phyloP scores from a whole-genome alignment of 2,329 filamentous ascomycete species.

The Davidsoniella virescens region DNA sequence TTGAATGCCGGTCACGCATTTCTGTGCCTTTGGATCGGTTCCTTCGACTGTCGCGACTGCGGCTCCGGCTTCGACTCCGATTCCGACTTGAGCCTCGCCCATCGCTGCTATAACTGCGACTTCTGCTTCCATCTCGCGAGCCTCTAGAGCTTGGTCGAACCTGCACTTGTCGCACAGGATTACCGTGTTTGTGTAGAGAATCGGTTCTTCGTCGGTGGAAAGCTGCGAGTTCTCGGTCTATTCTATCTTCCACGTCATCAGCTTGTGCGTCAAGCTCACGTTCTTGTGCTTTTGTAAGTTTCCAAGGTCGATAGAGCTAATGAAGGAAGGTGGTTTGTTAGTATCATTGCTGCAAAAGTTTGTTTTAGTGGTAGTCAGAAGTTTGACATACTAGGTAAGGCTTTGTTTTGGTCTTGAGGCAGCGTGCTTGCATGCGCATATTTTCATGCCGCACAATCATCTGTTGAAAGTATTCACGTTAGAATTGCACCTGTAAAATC shows the following conservation, averaged over 20 bases:
- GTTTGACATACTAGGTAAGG: constrained; percentile 52
- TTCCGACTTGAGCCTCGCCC: constrained; percentile 18
- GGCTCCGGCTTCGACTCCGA: not conserved
- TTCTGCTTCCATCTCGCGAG: constrained; percentile 1
- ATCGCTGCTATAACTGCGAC: constrained; percentile 11
- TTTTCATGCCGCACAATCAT: constrained; percentile 62
- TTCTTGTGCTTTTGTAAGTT: constrained; percentile 52
- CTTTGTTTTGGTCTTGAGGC: constrained; percentile 52
- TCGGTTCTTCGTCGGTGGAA: constrained; percentile 37
- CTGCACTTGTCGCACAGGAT: constrained; percentile 1
- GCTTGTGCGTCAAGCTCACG: constrained; percentile 55
- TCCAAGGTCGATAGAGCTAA: constrained; percentile 78
- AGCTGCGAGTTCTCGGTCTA: constrained; percentile 48
- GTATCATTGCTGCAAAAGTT: not conserved
- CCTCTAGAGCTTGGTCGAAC: not conserved
- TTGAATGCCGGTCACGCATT: too few relatives aligned
- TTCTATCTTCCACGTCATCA: constrained; percentile 42
- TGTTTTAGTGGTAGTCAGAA: not conserved
- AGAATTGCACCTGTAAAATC: not conserved
- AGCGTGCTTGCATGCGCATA: constrained; percentile 54
- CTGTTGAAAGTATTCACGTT: constrained; percentile 27
- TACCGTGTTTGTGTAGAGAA: constrained; percentile 19
- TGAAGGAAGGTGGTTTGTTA: not conserved
- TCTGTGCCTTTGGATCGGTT: not conserved
- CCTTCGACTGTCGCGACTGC: not conserved